Base-by-base conservation (phyloP, 1,284 basidiomycete species). In the Hemileia vastatrix region DNA sequence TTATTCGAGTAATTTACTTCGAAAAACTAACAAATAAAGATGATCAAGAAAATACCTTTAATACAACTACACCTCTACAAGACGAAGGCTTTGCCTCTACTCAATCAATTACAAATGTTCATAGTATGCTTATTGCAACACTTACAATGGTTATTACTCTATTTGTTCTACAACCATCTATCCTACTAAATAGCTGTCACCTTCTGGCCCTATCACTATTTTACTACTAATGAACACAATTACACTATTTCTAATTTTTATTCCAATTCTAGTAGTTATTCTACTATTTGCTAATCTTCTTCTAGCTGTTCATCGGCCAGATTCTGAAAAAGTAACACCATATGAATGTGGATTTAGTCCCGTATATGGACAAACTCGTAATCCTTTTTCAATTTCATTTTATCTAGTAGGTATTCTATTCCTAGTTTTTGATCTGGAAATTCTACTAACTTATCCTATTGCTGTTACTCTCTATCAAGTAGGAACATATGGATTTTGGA, bases 51-150 rank as follows among this genome's bases (percentile, higher is more conserved):
- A 40, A 58, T 18, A 19, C 32, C 40, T 61, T 24, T 51, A 6
- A 15, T 44, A 60, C 21, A 19, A 21, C 52, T 24, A 60, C 63
- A 31, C 45, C 45, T 32, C 54, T 63, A 27, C 44, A 63, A 32
- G 31, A 40, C n/a, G 15, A 62, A 62, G 45, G 13, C 50, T 21
- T 44, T 18, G 9, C 47, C 31, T 60, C 32, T 66, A 23, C 43
- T 52, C 56, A 65, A 58, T 54, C 67, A 53, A 70, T 67, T 64
- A 66, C 47, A 48, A 69, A 70, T 67, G 63, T 68, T 61, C 73
- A 75, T 69, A 73, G 73, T 65, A 70, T 72, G 57, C 40, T 71
- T 63, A 75, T 75, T 66, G 70, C 72, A 55, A 67, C 67, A 63
- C 66, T 72, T 67, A 74, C 72, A 56, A 67, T 72, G 63, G 53